Base-by-base conservation (phyloP, 1,284 basidiomycete species). In the Calocybe gambosa region DNA sequence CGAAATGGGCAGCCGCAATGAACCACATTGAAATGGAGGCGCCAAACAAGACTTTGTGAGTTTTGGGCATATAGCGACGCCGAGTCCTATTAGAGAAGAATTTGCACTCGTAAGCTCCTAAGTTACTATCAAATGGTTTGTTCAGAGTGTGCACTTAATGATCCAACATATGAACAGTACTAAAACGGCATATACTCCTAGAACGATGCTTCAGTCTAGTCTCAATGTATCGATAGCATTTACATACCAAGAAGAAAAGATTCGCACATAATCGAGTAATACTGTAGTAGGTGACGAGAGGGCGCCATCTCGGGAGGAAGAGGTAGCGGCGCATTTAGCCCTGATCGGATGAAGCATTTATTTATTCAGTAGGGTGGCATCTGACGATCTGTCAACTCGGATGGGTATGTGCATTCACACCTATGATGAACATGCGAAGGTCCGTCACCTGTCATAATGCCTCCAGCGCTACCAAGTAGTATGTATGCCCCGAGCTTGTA, bases 161-260 rank as follows among this genome's bases (percentile, higher is more conserved):
- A 51, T 26, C 42, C 47, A 51, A 16, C 44, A 7, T 13, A 53
- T 43, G 29, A 51, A 45, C 18, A 34, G 20, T 9, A 38, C 37
- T 29, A 53, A 42, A 21, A 45, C 39, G 13, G 43, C 40, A 39
- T 46, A 49, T n/a, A 37, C 44, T 2, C 52, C 52, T 53, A 16
- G n/a, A 34, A 8, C 13, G 15, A 34, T 34, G 31, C 8, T 2
- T 34, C 15, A 34, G 31, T 15, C n/a, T 16, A 7, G 15, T 34
- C 31, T 13, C n/a, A 16, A 4, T 3, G 15, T 8, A 15, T 8
- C 7, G 8, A 15, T 4, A 16, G 2, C 15, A 15, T 16, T 34
- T 2, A 15, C n/a, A 34, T 34, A 34, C 31, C 31, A 15, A 34
- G 31, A 4, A 34, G n/a, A 16, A 34, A 34, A 3, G 31, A 34